Evolutionary conservation across 371 early-diverging fungal species (phyloP).

Genomic region (Mortierella sp.): DNA sequence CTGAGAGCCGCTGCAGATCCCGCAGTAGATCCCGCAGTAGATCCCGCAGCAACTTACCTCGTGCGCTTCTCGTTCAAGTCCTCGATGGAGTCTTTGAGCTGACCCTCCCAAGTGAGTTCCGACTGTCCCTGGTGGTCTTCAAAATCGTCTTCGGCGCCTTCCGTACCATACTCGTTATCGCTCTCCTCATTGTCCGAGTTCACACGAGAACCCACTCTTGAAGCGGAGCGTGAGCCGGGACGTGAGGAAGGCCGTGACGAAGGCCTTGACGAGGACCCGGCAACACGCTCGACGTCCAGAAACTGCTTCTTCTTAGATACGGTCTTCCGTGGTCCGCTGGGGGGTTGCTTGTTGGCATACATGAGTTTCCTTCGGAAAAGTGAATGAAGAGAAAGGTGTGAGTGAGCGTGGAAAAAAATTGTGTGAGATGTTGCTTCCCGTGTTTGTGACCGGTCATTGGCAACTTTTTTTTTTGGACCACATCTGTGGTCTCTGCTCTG

Average conservation of each 20-base stretch:
- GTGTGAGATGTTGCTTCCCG: too few relatives aligned
- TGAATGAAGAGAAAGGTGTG: not conserved
- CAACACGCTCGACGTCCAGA: slow-evolving; percentile 30
- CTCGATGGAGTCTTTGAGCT: slow-evolving; percentile 54
- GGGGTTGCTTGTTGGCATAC: slow-evolving; percentile 34
- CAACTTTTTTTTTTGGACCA: too few relatives aligned
- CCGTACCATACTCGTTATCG: slow-evolving; percentile 24
- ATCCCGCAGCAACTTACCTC: slow-evolving; percentile 33
- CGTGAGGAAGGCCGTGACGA: slow-evolving; percentile 36
- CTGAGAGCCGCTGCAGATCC: too few relatives aligned
- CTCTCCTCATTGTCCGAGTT: slow-evolving; percentile 51
- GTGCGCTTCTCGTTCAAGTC: slow-evolving; percentile 57
- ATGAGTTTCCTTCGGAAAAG: slow-evolving; percentile 4
- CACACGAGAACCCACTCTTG: slow-evolving; percentile 9
- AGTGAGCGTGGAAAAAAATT: not conserved
- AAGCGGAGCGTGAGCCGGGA: slow-evolving; percentile 17
- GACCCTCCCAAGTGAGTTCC: slow-evolving; percentile 52
- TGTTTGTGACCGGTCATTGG: too few relatives aligned
- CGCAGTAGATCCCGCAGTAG: too few relatives aligned
- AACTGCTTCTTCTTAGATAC: slow-evolving; percentile 44
- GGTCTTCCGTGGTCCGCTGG: slow-evolving; percentile 28
- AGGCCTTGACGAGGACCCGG: slow-evolving; percentile 21
- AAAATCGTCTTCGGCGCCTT: slow-evolving; percentile 19
- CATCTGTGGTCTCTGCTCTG: too few relatives aligned
- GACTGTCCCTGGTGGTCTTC: slow-evolving; percentile 16